Base-by-base conservation (phyloP, 1,139 yeast species). In the Kluyveromyces sp. region DNA sequence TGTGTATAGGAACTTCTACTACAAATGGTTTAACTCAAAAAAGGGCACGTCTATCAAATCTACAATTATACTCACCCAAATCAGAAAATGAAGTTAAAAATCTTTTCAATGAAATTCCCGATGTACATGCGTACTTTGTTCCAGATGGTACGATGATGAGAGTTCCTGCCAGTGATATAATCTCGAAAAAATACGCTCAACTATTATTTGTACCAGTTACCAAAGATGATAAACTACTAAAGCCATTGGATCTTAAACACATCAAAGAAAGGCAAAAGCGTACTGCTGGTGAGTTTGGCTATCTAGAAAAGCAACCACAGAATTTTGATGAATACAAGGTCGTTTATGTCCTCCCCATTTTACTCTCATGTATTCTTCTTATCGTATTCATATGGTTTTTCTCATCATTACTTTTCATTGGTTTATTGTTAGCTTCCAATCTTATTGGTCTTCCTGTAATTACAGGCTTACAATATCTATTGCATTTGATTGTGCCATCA, bases 261-360 rank as follows among this genome's bases (percentile, higher is more conserved):
- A 56, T 61, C 7, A 71, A 69, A 21, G 67, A 63, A 38, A 64
- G 65, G 41, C 57, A 56, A 29, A 52, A 52, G 39, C 54, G 55
- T 8, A 60, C 54, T 41, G 60, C 63, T 6, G 77, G 72, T 30
- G 70, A 75, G 39, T 76, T 76, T 46, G 81, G 78, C 46, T 81
- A 78, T 39, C 78, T 79, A 45, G 79, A 74, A 37, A 73, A 69
- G 38, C 79, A 75, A 48, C 57, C 25, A 63, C 71, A 41, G 69
- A 70, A 45, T 78, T 80, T 80, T 40, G 78, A 79, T 49, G 72
- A 78, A 1, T 87, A 90, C 61, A 72, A 78, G 1, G 77, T 90
- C 32, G 97, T 90, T 1, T 92, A 90, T 65, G 73, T 89, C 45
- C 98, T 3, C 96, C 96, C 2, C 57, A 74, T 48, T 87, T 92